Base-by-base conservation (phyloP, 169 alveolate species). In the Plasmodium vinckei region DNA sequence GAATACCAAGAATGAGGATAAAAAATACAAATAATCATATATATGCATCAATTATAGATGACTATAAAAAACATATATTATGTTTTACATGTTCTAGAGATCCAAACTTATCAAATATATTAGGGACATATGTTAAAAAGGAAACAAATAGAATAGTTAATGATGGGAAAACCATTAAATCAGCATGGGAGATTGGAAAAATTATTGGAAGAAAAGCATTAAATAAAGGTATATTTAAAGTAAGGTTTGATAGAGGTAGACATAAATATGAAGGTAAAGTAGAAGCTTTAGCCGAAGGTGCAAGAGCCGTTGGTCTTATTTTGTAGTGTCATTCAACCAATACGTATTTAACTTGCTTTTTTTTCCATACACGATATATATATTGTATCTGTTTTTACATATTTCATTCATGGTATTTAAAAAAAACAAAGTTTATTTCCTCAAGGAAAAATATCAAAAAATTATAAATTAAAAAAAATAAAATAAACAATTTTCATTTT, bases 281-380 rank as follows among this genome's bases (percentile, higher is more conserved):
- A 9, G 96, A 93, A 53, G 96, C 96, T 0, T 65, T 93, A 23
- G 96, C 96, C n/a, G 93, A 91, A 7, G 96, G 96, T 3, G 96
- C 96, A n/a, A 75, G 96, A 33, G 93, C 92, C 69, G 94, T 93
- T 57, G 96, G 96, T 6, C 82, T 93, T 25, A 67, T 84, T 10
- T 87, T 93, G 33, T 93, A 69, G 70, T 5, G 15, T 13, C 47
- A 6, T 17, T n/a, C 10, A 33, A 33, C 7, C 0, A 33, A 7
- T 4, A 33, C 39, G 42, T 3, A 33, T 33, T 33, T 0, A 21
- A 0, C 1, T 21, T 21, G 1, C n/a, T n/a, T 21, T 21, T 21
- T 21, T 21, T 21, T 33, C 0, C 7, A 33, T 33, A 3, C 42
- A 33, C 7, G 4, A 3, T 33, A 33, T 0, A 33, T 33, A 33